These are phyloP conservation scores for Teunomyces stri DNA, from an alignment of 805 yeast genomes.

Conservation along the genomic window DNA sequence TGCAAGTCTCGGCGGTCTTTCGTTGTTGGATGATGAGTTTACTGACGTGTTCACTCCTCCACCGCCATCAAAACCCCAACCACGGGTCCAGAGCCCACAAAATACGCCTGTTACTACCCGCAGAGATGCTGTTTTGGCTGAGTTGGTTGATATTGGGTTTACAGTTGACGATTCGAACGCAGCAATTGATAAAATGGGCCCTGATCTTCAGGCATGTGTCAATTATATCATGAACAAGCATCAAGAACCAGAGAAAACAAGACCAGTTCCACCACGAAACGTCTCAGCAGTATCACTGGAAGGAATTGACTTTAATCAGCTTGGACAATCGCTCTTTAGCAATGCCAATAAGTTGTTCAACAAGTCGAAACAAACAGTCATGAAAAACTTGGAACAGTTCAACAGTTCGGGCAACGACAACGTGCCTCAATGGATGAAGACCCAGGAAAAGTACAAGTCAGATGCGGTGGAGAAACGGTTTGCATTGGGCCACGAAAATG, in stretches of 20 bases:
- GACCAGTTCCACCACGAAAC: too few species aligned
- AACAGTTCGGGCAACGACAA: constrained; percentile 21
- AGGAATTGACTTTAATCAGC: constrained; percentile 37
- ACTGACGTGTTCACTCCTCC: constrained; percentile 32
- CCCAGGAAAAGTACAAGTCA: constrained; percentile 48
- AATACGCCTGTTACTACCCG: neutral
- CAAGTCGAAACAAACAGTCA: constrained; percentile 58
- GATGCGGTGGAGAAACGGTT: constrained; percentile 32
- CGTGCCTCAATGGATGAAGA: constrained; percentile 75
- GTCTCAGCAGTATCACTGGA: neutral
- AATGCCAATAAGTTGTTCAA: constrained; percentile 60
- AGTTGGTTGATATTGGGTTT: constrained; percentile 79
- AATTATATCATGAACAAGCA: constrained; percentile 55
- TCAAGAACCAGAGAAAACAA: neutral
- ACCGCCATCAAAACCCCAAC: neutral
- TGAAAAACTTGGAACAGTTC: constrained; percentile 61
- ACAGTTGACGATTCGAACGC: constrained; percentile 54
- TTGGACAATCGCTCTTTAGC: constrained; percentile 54
- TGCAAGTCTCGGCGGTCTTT: constrained; percentile 7
- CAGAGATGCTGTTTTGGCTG: constrained; percentile 56
- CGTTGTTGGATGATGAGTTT: constrained; percentile 42
- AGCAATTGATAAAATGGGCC: constrained; percentile 60
- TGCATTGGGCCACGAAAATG: constrained; percentile 32
- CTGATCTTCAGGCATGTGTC: constrained; percentile 64
- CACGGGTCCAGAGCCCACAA: neutral